These are phyloP conservation scores for Vickermania ingenoplastis DNA, from an alignment of 208 protist species.

Conservation along the genomic window DNA sequence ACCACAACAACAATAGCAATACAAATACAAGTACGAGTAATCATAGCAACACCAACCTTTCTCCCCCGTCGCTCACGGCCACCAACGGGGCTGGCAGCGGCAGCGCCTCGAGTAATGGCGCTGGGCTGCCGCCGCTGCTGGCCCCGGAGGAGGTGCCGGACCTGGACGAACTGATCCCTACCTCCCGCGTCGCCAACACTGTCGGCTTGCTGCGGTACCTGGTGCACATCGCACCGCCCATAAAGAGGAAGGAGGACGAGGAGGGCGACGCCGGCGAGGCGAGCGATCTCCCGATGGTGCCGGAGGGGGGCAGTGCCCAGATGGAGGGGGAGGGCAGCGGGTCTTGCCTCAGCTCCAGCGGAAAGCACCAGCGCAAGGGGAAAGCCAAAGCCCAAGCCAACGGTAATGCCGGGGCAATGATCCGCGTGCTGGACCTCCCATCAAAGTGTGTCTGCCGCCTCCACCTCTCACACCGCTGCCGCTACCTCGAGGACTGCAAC, in stretches of 20 bases:
- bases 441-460: slow-evolving; percentile 82
- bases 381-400: slow-evolving; percentile 1
- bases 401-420: slow-evolving; percentile 9
- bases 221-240: slow-evolving; percentile 51
- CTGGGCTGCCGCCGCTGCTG: too few relatives aligned
- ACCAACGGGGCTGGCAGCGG: background rate
- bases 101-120: too few relatives aligned
- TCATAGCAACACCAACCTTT: background rate
- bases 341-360: background rate
- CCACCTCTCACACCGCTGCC: slow-evolving; percentile 79
- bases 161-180: slow-evolving; percentile 42
- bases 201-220: slow-evolving; percentile 78
- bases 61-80: background rate
- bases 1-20: slow-evolving; percentile 30
- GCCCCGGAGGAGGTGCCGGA: slow-evolving; percentile 1
- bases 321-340: background rate
- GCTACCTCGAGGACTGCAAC: slow-evolving; percentile 87
- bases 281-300: too few relatives aligned
- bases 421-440: slow-evolving; percentile 52
- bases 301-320: background rate
- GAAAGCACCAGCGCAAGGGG: background rate
- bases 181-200: slow-evolving; percentile 63
- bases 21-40: too few relatives aligned
- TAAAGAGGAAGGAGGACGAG: slow-evolving; percentile 7
- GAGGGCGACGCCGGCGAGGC: slow-evolving; percentile 11